Evolutionary conservation across 1,284 basidiomycete species (phyloP).

Genomic region (Neolentinus lepideus): DNA sequence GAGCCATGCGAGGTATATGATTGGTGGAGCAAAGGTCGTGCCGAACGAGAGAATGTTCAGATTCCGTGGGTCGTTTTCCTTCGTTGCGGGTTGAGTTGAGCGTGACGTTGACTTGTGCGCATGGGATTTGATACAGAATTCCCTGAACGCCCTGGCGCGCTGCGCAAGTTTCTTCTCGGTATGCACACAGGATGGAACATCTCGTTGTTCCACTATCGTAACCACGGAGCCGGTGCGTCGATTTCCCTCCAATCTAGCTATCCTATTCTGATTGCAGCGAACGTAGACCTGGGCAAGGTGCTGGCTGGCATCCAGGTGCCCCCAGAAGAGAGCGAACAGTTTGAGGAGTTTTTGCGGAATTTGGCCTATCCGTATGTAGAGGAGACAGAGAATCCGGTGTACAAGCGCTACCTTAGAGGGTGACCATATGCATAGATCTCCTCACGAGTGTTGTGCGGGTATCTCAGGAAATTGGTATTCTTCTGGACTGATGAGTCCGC

Average conservation of each 20-base stretch:
- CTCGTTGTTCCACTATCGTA: slow-evolving; percentile 94
- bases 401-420: slow-evolving; percentile 63
- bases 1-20: slow-evolving; percentile 90
- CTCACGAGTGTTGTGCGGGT: neutral
- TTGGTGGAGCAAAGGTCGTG: slow-evolving; percentile 79
- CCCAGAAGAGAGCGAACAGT: slow-evolving; percentile 51
- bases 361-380: slow-evolving; percentile 88
- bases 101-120: neutral
- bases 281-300: slow-evolving; percentile 84
- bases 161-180: slow-evolving; percentile 84
- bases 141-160: slow-evolving; percentile 89
- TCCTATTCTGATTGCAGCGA: slow-evolving; percentile 1
- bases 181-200: slow-evolving; percentile 91
- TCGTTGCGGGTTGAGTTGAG: no score
- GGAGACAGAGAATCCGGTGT: slow-evolving; percentile 88
- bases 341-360: slow-evolving; percentile 70
- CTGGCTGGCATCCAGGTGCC: slow-evolving; percentile 94
- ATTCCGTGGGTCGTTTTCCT: slow-evolving; percentile 72
- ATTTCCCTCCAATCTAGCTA: slow-evolving; percentile 10
- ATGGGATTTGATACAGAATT: slow-evolving; percentile 58
- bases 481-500: no score
- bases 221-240: slow-evolving; percentile 85
- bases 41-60: slow-evolving; percentile 86
- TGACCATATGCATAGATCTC: slow-evolving; percentile 10
- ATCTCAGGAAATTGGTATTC: no score